These are phyloP conservation scores for Peniophora sp. DNA, from an alignment of 1,284 basidiomycete genomes.

Conservation along the genomic window DNA sequence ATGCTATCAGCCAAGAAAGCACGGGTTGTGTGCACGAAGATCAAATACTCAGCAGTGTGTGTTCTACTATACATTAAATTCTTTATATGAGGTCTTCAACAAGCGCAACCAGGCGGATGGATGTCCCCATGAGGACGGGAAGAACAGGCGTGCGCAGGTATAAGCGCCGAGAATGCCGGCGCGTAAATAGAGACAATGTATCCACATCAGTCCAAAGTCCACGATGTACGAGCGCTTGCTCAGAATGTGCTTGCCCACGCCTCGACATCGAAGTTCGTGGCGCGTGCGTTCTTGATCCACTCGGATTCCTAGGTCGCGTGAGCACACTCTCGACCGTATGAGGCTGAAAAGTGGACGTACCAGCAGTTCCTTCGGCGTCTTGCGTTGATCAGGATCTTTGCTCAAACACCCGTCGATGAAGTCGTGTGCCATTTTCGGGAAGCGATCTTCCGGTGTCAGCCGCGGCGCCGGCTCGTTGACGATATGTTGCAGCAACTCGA, in stretches of 20 bases:
- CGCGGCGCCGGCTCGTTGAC: conserved; percentile 92
- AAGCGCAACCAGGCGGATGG: too few relatives aligned
- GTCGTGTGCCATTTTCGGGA: conserved; percentile 60
- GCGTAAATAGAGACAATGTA: too few relatives aligned
- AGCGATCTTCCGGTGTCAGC: conserved; percentile 63
- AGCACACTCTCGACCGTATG: conserved; percentile 2
- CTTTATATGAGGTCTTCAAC: too few relatives aligned
- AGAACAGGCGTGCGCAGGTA: too few relatives aligned
- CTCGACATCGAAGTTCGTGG: conserved; percentile 47
- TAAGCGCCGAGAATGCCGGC: too few relatives aligned
- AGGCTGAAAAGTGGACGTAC: conserved; percentile 32
- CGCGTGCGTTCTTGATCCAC: conserved; percentile 47
- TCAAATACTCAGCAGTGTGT: too few relatives aligned
- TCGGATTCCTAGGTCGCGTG: conserved; percentile 38
- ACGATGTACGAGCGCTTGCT: conserved; percentile 9
- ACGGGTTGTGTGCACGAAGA: too few relatives aligned
- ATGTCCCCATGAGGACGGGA: too few relatives aligned
- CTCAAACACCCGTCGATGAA: conserved; percentile 81
- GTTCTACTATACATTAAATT: too few relatives aligned
- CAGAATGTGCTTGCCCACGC: conserved; percentile 58
- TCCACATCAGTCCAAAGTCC: too few relatives aligned
- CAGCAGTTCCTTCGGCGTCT: conserved; percentile 76
- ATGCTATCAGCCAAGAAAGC: too few relatives aligned
- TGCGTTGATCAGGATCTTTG: conserved; percentile 74
- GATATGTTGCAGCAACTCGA: conserved; percentile 95